Evolutionary conservation across 768 basidiomycete genomes (phyloP).

Genomic region (Russula sp.): DNA sequence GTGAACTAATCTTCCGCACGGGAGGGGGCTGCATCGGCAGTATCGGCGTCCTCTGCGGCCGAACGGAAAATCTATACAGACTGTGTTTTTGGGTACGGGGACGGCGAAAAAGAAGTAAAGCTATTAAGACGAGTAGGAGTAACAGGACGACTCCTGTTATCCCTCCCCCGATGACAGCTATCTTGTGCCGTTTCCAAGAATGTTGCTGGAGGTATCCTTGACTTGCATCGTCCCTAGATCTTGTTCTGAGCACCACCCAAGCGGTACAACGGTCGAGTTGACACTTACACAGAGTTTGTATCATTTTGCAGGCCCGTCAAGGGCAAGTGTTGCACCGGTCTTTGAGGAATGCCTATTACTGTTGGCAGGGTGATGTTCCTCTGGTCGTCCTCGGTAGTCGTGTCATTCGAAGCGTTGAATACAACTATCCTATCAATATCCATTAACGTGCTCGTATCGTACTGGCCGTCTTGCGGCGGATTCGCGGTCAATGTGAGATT

Average conservation of each 20-base stretch:
- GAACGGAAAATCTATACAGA: background rate
- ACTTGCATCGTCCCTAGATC: background rate
- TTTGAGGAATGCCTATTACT: background rate
- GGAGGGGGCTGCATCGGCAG: conserved; percentile 21
- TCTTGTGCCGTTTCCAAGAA: background rate
- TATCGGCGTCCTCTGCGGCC: background rate
- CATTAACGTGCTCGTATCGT: conserved; percentile 15
- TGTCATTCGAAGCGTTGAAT: conserved; percentile 1
- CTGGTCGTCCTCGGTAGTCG: background rate
- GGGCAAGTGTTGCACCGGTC: background rate
- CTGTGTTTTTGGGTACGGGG: background rate
- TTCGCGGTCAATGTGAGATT: conserved; percentile 41
- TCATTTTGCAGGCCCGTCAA: background rate
- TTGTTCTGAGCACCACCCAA: conserved; percentile 4
- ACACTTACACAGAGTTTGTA: background rate
- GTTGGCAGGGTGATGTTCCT: background rate
- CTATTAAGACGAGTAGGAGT: conserved; percentile 4
- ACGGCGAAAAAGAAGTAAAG: conserved; percentile 18
- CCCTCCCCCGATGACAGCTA: background rate
- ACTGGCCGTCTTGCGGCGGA: conserved; percentile 19
- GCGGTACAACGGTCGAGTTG: background rate
- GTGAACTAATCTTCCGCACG: background rate
- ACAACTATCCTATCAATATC: conserved; percentile 24
- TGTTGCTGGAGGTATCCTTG: background rate
- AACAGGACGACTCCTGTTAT: conserved; percentile 1